phyloP scores from a whole-genome alignment of 306 rosid species.

The Pyrus pyrifolia region DNA sequence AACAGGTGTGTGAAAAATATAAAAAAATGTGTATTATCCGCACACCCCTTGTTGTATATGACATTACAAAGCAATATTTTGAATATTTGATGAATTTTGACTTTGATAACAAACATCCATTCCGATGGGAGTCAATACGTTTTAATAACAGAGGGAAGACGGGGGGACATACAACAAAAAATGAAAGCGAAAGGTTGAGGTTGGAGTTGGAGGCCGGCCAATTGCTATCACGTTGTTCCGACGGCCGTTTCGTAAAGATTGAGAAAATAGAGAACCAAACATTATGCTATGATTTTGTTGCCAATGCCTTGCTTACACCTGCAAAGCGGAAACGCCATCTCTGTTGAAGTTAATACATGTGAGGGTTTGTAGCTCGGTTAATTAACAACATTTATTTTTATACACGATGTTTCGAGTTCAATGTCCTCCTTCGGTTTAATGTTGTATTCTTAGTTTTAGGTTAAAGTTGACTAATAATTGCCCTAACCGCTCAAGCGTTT shows the following conservation, averaged over 20 bases:
- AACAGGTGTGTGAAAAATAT: too few species aligned
- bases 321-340: not conserved
- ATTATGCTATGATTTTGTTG: not conserved
- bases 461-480: too few species aligned
- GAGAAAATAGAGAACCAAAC: not conserved
- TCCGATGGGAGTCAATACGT: not conserved
- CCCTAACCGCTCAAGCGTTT: too few species aligned
- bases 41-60: not conserved
- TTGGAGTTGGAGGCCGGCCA: not conserved
- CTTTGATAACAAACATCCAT: not conserved
- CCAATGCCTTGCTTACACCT: not conserved
- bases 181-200: not conserved
- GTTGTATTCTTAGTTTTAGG: too few species aligned
- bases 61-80: not conserved
- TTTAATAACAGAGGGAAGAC: not conserved
- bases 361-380: not conserved
- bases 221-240: not conserved
- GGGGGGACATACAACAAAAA: not conserved
- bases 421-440: too few species aligned
- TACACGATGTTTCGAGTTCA: not conserved
- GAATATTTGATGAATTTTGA: not conserved
- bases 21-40: too few species aligned
- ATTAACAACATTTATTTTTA: too few species aligned
- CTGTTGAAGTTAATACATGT: too few species aligned
- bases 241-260: not conserved